Conservation (phyloP, 192 early-diverging fungal species). For the Entomortierella chlamydospora region DNA sequence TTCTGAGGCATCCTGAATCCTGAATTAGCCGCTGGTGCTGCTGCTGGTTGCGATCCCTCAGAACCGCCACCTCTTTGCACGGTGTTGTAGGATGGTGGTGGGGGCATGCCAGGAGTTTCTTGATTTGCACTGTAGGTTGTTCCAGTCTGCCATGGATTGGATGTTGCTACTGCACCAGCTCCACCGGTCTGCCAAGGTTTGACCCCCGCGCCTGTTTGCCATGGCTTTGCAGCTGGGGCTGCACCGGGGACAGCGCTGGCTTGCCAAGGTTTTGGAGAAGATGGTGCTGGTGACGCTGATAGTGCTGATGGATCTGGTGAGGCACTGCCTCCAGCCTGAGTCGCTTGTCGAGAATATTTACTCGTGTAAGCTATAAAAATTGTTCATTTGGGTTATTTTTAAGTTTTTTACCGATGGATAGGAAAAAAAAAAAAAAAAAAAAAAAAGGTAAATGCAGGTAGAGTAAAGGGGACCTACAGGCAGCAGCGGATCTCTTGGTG, state of each 20-base stretch:
- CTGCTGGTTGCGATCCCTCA: slow-evolving; percentile 6
- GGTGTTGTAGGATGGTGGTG: slow-evolving; percentile 43
- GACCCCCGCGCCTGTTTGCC: slow-evolving; percentile 28
- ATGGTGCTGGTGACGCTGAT: slow-evolving; percentile 1
- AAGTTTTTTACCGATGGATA: background rate
- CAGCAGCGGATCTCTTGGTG: slow-evolving; percentile 43
- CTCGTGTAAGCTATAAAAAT: too few species aligned
- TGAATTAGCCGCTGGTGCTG: slow-evolving; percentile 27
- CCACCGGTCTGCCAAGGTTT: slow-evolving; percentile 42
- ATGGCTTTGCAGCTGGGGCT: slow-evolving; percentile 13
- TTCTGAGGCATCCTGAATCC: too few species aligned
- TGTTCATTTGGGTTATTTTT: too few species aligned
- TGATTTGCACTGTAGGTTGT: background rate
- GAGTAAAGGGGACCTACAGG: slow-evolving; percentile 17
- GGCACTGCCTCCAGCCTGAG: too few species aligned
- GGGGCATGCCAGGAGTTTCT: background rate
- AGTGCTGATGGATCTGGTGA: too few species aligned
- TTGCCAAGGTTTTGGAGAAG: background rate
- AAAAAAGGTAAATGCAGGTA: background rate
- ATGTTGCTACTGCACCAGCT: background rate
- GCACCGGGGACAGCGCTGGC: slow-evolving; percentile 17
- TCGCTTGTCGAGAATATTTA: too few species aligned
- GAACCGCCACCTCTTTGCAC: background rate
- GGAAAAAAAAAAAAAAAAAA: background rate
- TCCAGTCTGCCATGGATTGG: slow-evolving; percentile 7